Conservation (phyloP, 1,284 basidiomycete genomes). For the Cryptococcus sp. region DNA sequence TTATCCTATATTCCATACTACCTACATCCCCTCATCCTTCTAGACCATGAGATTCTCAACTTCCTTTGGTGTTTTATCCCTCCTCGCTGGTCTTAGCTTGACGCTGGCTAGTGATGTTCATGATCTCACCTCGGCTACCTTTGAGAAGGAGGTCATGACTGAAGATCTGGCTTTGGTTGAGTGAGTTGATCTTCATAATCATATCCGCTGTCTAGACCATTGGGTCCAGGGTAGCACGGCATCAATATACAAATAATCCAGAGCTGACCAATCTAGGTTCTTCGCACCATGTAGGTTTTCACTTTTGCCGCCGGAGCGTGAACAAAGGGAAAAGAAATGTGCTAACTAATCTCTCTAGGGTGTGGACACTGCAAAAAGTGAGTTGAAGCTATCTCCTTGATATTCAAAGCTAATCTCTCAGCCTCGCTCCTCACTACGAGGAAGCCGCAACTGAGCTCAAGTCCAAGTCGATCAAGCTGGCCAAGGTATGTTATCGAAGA, state of each 20-base stretch:
- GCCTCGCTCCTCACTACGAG: slow-evolving; percentile 86
- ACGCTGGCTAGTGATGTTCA: slow-evolving; percentile 62
- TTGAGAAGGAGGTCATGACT: slow-evolving; percentile 63
- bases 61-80: slow-evolving; percentile 17
- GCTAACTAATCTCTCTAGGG: slow-evolving; percentile 21
- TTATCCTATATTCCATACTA: not conserved
- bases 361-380: slow-evolving; percentile 50
- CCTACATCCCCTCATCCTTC: not conserved
- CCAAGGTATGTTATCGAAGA: slow-evolving; percentile 57
- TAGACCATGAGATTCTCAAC: slow-evolving; percentile 13
- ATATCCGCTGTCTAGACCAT: not conserved
- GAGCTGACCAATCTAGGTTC: slow-evolving; percentile 24
- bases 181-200: slow-evolving; percentile 46
- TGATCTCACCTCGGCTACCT: slow-evolving; percentile 65
- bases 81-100: slow-evolving; percentile 20
- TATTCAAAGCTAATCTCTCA: slow-evolving; percentile 10
- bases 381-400: slow-evolving; percentile 2
- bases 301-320: not conserved
- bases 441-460: slow-evolving; percentile 91
- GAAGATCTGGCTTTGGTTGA: slow-evolving; percentile 86
- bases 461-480: slow-evolving; percentile 77
- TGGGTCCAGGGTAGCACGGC: too few species aligned
- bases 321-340: not conserved
- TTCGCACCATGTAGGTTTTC: slow-evolving; percentile 43
- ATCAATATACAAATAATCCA: not conserved